Percentiles rank a stretch among this genome's conserved stretches.
Evolutionary conservation across 169 alveolate genomes (phyloP).

Genomic region (Miamiensis avidus): DNA sequence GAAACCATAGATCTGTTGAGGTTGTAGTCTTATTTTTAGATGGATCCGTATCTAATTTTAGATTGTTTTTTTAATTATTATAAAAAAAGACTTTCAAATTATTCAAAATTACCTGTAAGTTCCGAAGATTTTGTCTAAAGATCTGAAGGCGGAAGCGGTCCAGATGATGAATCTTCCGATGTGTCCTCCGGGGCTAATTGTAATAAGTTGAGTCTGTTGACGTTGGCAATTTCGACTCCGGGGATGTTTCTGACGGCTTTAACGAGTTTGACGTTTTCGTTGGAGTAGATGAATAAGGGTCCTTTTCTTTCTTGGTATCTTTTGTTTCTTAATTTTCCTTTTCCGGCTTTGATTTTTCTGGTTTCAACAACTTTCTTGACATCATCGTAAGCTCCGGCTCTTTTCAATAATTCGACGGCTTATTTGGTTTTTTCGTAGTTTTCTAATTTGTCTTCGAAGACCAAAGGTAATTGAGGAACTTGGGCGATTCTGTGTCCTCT

Average conservation of each 20-base stretch:
- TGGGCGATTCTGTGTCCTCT: slow-evolving; percentile 97
- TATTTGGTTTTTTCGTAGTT: slow-evolving; percentile 90
- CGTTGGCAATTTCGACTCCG: slow-evolving; percentile 95
- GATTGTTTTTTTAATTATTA: slow-evolving; percentile 25
- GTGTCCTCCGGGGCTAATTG: slow-evolving; percentile 99
- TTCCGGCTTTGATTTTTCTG: slow-evolving; percentile 91
- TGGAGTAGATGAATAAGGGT: slow-evolving; percentile 96
- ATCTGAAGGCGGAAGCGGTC: slow-evolving; percentile 95
- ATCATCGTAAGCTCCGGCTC: slow-evolving; percentile 92
- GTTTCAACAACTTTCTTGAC: slow-evolving; percentile 80
- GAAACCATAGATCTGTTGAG: slow-evolving; percentile 84
- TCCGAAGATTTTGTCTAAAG: slow-evolving; percentile 91
- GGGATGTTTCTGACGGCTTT: slow-evolving; percentile 98
- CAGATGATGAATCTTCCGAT: slow-evolving; percentile 97
- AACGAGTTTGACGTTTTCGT: slow-evolving; percentile 90
- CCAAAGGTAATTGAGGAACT: slow-evolving; percentile 97
- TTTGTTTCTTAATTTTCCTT: slow-evolving; percentile 96
- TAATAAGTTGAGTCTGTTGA: slow-evolving; percentile 95
- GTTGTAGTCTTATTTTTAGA: slow-evolving; percentile 68
- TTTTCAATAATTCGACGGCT: slow-evolving; percentile 83
- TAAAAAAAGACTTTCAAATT: background rate
- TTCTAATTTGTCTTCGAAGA: slow-evolving; percentile 88
- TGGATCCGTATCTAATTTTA: slow-evolving; percentile 36
- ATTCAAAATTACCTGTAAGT: slow-evolving; percentile 55
- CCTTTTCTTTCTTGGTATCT: slow-evolving; percentile 95